Percentiles rank a stretch among this genome's conserved stretches.
Evolutionary conservation across 768 basidiomycete species (phyloP).

Genomic region (Sarcomyxa edulis): DNA sequence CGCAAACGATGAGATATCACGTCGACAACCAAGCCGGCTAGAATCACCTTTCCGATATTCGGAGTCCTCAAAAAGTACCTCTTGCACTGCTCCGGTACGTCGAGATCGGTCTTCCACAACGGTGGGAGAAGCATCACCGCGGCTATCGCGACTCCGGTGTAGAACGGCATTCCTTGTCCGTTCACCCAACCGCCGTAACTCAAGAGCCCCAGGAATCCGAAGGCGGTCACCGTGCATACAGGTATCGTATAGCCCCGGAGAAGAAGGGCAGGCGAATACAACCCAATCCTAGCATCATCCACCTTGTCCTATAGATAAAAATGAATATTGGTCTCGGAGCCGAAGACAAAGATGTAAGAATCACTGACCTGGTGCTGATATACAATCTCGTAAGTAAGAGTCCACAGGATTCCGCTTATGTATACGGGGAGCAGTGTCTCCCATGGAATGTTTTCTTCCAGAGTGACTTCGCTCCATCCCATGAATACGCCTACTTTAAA

Average conservation of each 20-base stretch:
- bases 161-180: conserved; percentile 34
- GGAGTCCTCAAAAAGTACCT: conserved; percentile 20
- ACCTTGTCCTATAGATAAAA: conserved; percentile 44
- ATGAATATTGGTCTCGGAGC: conserved; percentile 3
- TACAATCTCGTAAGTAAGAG: conserved; percentile 25
- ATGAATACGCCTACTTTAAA: conserved; percentile 25
- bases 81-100: conserved; percentile 20
- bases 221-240: conserved; percentile 39
- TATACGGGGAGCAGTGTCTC: conserved; percentile 18
- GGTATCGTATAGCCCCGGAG: conserved; percentile 43
- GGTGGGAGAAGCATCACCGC: conserved; percentile 13
- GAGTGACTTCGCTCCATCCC: conserved; percentile 23
- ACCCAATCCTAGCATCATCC: conserved; percentile 52
- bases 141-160: conserved; percentile 14
- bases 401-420: conserved; percentile 22
- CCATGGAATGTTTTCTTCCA: conserved; percentile 19
- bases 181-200: conserved; percentile 39
- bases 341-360: neutral
- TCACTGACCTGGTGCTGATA: conserved; percentile 25
- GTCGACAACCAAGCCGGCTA: conserved; percentile 19
- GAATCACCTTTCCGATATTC: conserved; percentile 20
- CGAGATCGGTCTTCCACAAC: conserved; percentile 19
- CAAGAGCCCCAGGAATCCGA: conserved; percentile 38
- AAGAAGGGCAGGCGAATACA: conserved; percentile 55
- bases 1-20: conserved; percentile 14